Percentiles rank a stretch among this genome's conserved stretches.
Evolutionary conservation across 2,329 filamentous ascomycete species (phyloP).

Genomic region (Alternaria ventricosa): DNA sequence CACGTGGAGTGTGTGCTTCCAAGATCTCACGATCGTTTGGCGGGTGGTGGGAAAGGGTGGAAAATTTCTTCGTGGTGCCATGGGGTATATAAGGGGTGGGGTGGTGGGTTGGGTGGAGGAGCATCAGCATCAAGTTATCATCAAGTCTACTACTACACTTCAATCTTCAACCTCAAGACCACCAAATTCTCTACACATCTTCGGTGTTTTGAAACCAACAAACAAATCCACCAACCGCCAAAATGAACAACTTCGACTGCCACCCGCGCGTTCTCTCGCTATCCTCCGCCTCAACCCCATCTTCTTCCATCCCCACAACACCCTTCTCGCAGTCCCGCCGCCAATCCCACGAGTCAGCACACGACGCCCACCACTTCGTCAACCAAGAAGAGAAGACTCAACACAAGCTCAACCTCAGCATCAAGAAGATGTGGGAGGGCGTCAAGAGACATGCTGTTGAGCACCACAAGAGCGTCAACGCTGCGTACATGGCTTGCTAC

Average conservation of each 20-base stretch:
- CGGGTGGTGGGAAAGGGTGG: not conserved
- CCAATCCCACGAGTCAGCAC: conserved; percentile 26
- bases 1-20: conserved; percentile 9
- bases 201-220: conserved; percentile 6
- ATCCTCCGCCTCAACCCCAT: conserved; percentile 10
- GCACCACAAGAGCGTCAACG: conserved; percentile 41
- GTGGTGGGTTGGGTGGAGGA: not conserved
- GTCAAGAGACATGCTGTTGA: conserved; percentile 36
- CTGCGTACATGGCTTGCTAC: conserved; percentile 35
- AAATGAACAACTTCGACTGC: conserved; percentile 28
- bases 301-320: conserved; percentile 15
- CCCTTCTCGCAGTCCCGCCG: conserved; percentile 20
- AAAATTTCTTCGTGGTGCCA: conserved; percentile 8
- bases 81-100: conserved; percentile 19
- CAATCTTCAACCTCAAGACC: not conserved
- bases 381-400: conserved; percentile 23
- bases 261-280: conserved; percentile 33
- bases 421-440: conserved; percentile 39
- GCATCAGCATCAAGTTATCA: conserved; percentile 7
- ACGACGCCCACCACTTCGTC: conserved; percentile 31
- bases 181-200: not conserved
- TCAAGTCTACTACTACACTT: conserved; percentile 1
- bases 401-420: conserved; percentile 25
- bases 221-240: conserved; percentile 3
- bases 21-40: conserved; percentile 17